Base-by-base conservation (phyloP, 129 eudicot species). In the Lactuca saligna region DNA sequence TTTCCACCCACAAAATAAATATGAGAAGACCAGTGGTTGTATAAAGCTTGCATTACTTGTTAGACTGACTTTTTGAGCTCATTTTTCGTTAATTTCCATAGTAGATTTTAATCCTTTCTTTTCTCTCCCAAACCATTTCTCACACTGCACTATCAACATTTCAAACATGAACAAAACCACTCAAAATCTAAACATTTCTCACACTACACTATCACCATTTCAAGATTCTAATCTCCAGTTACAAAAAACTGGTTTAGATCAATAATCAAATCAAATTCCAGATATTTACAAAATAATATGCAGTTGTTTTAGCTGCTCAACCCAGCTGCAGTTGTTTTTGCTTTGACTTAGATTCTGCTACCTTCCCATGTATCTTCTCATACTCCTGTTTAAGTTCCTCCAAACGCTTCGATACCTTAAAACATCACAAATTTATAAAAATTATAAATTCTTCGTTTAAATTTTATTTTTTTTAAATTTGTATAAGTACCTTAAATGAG, bases 361-460 rank as follows among this genome's bases (percentile, higher is more conserved):
- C 69, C 71, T 82, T 89, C 80, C 79, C 84, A 42, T 75, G 57
- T 78, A 71, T 80, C 86, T 89, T 86, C 80, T 86, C 96, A 34
- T 86, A 89, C 68, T 89, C 97, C 65, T 71, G 80, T 75, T 74
- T 89, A 77, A 86, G 81, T 65, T 82, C 96, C 75, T 82, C 98
- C 84, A 93, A 78, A 8, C 73, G 80, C 81, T 74, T 86, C 12
- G 90, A 89, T 42, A 93, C 96, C 98, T 93, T 61, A 76, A 66
- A 61, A 39, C 69, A 75, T 29, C 41, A 66, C 74, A 75, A 13
- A 49, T 7, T 51, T n/a, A 54, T 25, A 33, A 25, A 25, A 0
- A 25, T 25, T 25, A 25, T 0, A 25, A 50, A 53, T 0, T 9
- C 34, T 12, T 70, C 6, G 3, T 48, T 14, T 42, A 42, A 6